Evolutionary conservation across 2,329 filamentous ascomycete species (phyloP).

Genomic region (Plenodomus tracheiphilus): DNA sequence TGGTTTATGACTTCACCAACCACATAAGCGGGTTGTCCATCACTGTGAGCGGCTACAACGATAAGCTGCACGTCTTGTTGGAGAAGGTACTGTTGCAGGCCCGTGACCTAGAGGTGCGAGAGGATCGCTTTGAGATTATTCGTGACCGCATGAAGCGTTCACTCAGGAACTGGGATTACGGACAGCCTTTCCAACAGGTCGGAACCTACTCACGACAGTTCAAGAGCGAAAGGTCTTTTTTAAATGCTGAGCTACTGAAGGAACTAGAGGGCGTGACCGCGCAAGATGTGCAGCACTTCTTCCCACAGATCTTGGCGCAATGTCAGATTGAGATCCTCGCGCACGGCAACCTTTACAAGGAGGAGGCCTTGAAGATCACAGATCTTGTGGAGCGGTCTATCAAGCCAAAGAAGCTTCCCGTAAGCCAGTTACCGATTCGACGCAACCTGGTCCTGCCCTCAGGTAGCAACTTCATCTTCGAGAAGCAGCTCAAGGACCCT

Average conservation of each 20-base stretch:
- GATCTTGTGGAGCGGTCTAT: slow-evolving; percentile 79
- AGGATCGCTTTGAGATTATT: slow-evolving; percentile 89
- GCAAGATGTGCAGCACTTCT: slow-evolving; percentile 75
- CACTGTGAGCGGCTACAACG: slow-evolving; percentile 87
- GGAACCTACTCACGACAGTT: slow-evolving; percentile 82
- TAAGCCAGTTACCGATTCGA: slow-evolving; percentile 76
- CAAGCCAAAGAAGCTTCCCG: slow-evolving; percentile 72
- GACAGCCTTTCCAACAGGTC: slow-evolving; percentile 88
- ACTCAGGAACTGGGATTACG: slow-evolving; percentile 84
- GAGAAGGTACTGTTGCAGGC: slow-evolving; percentile 86
- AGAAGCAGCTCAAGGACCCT: slow-evolving; percentile 78
- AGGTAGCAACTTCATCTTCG: slow-evolving; percentile 82
- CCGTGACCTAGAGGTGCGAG: slow-evolving; percentile 78
- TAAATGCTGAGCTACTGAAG: slow-evolving; percentile 76
- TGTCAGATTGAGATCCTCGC: slow-evolving; percentile 85
- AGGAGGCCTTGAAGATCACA: slow-evolving; percentile 84
- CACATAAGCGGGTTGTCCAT: slow-evolving; percentile 76
- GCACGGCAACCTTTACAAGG: slow-evolving; percentile 92
- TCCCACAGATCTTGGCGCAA: slow-evolving; percentile 78
- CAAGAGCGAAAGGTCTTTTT: slow-evolving; percentile 73
- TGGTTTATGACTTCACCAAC: slow-evolving; percentile 78
- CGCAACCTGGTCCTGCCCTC: slow-evolving; percentile 77
- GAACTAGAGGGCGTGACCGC: slow-evolving; percentile 76
- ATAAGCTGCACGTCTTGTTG: slow-evolving; percentile 87
- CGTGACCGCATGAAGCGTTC: slow-evolving; percentile 79